Conservation (phyloP, 148 eudicot species). For the Diospyros lotus region DNA sequence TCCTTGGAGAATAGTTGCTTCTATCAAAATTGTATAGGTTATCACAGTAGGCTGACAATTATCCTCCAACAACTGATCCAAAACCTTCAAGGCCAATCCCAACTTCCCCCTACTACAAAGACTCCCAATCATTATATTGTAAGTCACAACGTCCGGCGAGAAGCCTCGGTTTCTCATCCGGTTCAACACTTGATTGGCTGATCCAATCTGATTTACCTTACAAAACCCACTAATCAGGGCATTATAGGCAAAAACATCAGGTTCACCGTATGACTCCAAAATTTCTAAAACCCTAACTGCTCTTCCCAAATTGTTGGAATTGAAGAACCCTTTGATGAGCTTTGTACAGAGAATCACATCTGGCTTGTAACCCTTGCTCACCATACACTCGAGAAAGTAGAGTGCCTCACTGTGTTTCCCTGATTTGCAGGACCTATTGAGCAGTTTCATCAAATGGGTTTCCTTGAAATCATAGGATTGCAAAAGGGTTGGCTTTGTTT, state of each 20-base stretch:
- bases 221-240: constrained; percentile 69
- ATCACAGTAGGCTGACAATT: constrained; percentile 49
- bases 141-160: constrained; percentile 61
- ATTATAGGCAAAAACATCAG: constrained; percentile 61
- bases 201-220: constrained; percentile 47
- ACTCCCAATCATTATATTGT: constrained; percentile 74
- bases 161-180: constrained; percentile 51
- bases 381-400: constrained; percentile 51
- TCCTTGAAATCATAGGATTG: constrained; percentile 36
- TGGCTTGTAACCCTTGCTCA: constrained; percentile 53
- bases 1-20: constrained; percentile 51
- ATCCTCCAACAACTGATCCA: constrained; percentile 53
- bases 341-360: constrained; percentile 56
- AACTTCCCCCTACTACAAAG: constrained; percentile 66
- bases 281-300: constrained; percentile 53
- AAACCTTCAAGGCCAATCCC: constrained; percentile 41
- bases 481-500: constrained; percentile 22
- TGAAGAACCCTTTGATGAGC: constrained; percentile 56
- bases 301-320: constrained; percentile 30
- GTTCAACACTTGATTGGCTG: constrained; percentile 43
- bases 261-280: constrained; percentile 49
- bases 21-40: constrained; percentile 64
- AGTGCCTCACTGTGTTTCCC: constrained; percentile 48
- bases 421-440: constrained; percentile 47
- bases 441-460: constrained; percentile 44